These are phyloP conservation scores for Solanum hybrid DNA, from an alignment of 305 asterid genomes.

Conservation along the genomic window DNA sequence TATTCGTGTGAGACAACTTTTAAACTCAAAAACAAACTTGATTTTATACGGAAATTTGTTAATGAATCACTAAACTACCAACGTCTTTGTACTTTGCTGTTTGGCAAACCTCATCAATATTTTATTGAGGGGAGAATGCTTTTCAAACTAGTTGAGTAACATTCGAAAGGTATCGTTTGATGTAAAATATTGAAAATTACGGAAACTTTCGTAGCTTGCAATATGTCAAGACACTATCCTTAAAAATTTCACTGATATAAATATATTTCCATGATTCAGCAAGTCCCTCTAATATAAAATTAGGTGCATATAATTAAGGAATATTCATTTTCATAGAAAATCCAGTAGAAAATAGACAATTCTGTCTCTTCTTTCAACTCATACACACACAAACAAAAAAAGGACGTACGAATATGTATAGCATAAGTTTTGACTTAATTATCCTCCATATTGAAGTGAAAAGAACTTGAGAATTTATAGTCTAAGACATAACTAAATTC, in stretches of 20 bases:
- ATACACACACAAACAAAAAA: too few species aligned
- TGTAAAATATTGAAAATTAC: not conserved
- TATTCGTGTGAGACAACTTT: not conserved
- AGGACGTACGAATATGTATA: not conserved
- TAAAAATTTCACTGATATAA: not conserved
- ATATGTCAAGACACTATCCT: not conserved
- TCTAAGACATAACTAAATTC: not conserved
- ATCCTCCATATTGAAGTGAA: not conserved
- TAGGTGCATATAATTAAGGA: not conserved
- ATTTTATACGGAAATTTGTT: not conserved
- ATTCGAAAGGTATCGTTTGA: not conserved
- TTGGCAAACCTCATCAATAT: not conserved
- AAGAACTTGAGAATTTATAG: not conserved
- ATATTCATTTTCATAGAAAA: not conserved
- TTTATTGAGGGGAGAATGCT: not conserved
- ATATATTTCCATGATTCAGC: not conserved
- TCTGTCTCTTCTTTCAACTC: not conserved
- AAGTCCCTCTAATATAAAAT: not conserved
- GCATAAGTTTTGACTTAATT: not conserved
- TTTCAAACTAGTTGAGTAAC: not conserved
- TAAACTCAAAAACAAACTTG: not conserved
- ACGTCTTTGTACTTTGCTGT: not conserved
- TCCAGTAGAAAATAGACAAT: not conserved
- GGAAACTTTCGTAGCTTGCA: not conserved
- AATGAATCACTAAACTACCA: not conserved